A percentile compares a stretch with the other conserved stretches of the same genome.
phyloP scores from a whole-genome alignment of 106 monocot species.

The Vanilla planifolia region DNA sequence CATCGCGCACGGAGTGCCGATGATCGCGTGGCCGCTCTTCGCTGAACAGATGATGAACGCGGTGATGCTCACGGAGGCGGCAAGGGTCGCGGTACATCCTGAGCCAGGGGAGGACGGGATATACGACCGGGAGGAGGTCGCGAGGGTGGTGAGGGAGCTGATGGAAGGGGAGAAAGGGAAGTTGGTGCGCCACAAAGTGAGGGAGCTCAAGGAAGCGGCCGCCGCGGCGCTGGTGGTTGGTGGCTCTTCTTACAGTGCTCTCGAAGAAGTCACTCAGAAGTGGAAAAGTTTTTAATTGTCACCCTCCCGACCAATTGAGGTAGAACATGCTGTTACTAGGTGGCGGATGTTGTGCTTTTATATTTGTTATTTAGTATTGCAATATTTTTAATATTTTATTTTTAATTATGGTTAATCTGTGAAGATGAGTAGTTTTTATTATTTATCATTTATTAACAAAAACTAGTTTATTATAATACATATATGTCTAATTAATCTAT shows the following conservation, averaged over 20 bases:
- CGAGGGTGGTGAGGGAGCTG: slow-evolving; percentile 15
- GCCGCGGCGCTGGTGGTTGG: background rate
- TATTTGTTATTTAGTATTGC: too few species aligned
- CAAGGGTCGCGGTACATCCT: slow-evolving; percentile 19
- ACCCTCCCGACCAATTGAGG: too few species aligned
- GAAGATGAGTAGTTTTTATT: too few species aligned
- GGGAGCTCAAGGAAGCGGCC: slow-evolving; percentile 7
- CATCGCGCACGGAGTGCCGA: slow-evolving; percentile 33
- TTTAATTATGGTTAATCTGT: too few species aligned
- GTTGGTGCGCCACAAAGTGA: background rate
- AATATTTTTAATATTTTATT: too few species aligned
- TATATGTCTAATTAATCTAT: too few species aligned
- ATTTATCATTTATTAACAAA: too few species aligned
- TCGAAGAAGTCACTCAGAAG: slow-evolving; percentile 1
- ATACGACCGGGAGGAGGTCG: slow-evolving; percentile 7
- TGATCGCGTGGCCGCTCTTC: slow-evolving; percentile 55
- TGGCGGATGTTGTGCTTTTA: too few species aligned
- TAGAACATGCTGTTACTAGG: too few species aligned
- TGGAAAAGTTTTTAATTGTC: too few species aligned
- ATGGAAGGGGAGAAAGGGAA: slow-evolving; percentile 29
- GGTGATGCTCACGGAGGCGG: slow-evolving; percentile 32
- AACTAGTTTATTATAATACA: too few species aligned
- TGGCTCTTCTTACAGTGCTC: background rate
- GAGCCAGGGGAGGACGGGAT: slow-evolving; percentile 4
- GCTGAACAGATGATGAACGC: slow-evolving; percentile 65